phyloP scores from a whole-genome alignment of 2,329 filamentous ascomycete species.

The Plenodomus tracheiphilus region DNA sequence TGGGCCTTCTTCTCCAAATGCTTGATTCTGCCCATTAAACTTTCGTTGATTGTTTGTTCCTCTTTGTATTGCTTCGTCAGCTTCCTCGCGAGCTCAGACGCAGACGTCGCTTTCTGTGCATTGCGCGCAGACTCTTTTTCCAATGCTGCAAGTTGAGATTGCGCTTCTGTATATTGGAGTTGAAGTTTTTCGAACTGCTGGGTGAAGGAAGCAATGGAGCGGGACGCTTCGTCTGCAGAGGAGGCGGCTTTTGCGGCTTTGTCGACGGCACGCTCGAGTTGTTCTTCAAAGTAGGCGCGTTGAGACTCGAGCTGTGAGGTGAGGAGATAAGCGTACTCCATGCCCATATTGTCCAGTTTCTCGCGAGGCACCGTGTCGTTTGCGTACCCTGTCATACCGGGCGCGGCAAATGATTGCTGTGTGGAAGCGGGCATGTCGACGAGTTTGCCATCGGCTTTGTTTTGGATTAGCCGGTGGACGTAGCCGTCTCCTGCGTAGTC shows the following conservation, averaged over 20 bases:
- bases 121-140: conserved; percentile 70
- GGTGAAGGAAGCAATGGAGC: conserved; percentile 54
- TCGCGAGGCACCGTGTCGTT: conserved; percentile 73
- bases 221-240: conserved; percentile 64
- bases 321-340: conserved; percentile 93
- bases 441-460: conserved; percentile 89
- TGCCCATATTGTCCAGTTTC: conserved; percentile 76
- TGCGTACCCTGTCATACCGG: conserved; percentile 50
- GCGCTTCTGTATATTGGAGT: conserved; percentile 54
- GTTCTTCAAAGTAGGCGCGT: conserved; percentile 89
- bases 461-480: conserved; percentile 92
- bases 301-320: conserved; percentile 93
- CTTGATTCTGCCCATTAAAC: conserved; percentile 79
- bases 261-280: conserved; percentile 84
- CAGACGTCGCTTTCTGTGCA: conserved; percentile 64
- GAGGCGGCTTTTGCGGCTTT: conserved; percentile 78
- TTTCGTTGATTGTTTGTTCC: conserved; percentile 82
- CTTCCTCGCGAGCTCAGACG: conserved; percentile 73
- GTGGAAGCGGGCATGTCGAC: conserved; percentile 75
- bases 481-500: conserved; percentile 96
- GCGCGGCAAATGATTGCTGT: conserved; percentile 23
- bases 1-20: conserved; percentile 64
- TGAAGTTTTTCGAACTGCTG: conserved; percentile 59
- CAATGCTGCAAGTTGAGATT: conserved; percentile 65
- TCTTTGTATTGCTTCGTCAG: conserved; percentile 78